phyloP scores from a whole-genome alignment of 1,284 basidiomycete genomes.

The Porodaedalea pini region DNA sequence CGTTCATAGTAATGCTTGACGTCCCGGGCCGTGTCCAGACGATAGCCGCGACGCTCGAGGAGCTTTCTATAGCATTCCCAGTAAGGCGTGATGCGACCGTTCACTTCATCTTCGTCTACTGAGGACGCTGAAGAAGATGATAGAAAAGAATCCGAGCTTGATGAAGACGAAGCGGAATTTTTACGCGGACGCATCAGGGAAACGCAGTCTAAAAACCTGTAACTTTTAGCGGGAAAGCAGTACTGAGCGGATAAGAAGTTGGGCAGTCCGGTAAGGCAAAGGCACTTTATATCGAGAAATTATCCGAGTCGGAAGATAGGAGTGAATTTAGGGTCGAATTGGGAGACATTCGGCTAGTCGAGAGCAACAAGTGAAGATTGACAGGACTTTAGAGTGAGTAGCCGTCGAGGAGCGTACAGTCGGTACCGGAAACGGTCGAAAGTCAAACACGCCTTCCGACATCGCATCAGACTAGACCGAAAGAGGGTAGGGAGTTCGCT shows the following conservation, averaged over 20 bases:
- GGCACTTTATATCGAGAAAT: background rate
- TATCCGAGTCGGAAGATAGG: background rate
- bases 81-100: conserved; percentile 52
- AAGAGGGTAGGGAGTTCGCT: conserved; percentile 5
- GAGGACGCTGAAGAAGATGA: conserved; percentile 19
- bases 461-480: conserved; percentile 14
- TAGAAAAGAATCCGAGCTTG: conserved; percentile 1
- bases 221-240: background rate
- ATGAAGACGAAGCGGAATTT: conserved; percentile 8
- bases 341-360: background rate
- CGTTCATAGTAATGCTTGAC: conserved; percentile 53
- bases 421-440: conserved; percentile 16
- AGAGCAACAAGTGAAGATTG: conserved; percentile 4
- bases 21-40: conserved; percentile 63
- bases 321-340: background rate
- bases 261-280: background rate
- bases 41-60: conserved; percentile 50
- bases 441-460: conserved; percentile 16
- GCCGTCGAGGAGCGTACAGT: background rate
- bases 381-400: background rate
- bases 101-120: conserved; percentile 54
- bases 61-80: conserved; percentile 55
- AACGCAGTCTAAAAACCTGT: background rate
- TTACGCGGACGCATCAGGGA: conserved; percentile 12
- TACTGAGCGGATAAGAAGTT: background rate